A percentile compares a stretch with the other conserved stretches of the same genome.
Conservation (phyloP, 495 filamentous ascomycete genomes). For the Friedmanniomyces endolithicus region DNA sequence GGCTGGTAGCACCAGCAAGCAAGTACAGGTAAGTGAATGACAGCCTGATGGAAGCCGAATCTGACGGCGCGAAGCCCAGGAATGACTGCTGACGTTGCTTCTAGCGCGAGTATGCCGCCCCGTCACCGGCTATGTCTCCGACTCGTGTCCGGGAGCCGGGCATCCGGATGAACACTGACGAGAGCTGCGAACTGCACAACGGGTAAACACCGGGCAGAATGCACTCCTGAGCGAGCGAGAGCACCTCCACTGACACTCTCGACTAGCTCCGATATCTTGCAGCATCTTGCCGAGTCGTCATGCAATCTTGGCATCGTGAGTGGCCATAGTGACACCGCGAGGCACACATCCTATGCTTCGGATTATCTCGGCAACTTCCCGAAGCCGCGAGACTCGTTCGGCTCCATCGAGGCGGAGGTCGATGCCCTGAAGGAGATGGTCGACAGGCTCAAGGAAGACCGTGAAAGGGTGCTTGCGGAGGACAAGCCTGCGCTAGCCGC, state of each 20-base stretch:
- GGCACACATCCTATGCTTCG: neutral
- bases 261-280: constrained; percentile 3
- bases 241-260: neutral
- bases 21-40: neutral
- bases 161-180: constrained; percentile 1
- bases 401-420: constrained; percentile 9
- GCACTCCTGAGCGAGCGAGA: neutral
- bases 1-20: neutral
- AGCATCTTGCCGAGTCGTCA: constrained; percentile 6
- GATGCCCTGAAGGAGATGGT: constrained; percentile 10
- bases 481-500: neutral
- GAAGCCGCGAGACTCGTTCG: neutral
- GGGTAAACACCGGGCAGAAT: neutral
- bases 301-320: neutral
- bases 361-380: neutral
- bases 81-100: neutral
- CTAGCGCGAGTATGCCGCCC: neutral
- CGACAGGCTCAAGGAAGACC: neutral
- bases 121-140: neutral
- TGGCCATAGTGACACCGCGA: neutral
- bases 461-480: neutral
- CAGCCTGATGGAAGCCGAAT: neutral
- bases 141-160: neutral
- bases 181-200: constrained; percentile 5
- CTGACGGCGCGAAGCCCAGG: too few species aligned